These are phyloP conservation scores for Phytophthora aleatoria DNA, from an alignment of 352 stramenopile genomes.

Conservation along the genomic window DNA sequence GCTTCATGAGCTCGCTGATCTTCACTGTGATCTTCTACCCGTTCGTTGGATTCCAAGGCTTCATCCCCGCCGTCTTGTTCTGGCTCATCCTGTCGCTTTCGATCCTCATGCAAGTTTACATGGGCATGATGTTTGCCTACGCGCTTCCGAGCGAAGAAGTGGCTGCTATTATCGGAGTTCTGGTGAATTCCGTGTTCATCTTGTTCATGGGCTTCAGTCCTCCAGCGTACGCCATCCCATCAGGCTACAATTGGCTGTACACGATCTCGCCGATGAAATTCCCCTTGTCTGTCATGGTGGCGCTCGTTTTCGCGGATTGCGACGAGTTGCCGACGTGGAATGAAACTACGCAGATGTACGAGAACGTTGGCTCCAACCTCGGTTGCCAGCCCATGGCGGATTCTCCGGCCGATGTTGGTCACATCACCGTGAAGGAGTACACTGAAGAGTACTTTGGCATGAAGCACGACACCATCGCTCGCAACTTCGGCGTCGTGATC, in stretches of 20 bases:
- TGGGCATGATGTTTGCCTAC: slow-evolving; percentile 38
- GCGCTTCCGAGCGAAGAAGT: slow-evolving; percentile 33
- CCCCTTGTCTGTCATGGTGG: slow-evolving; percentile 15
- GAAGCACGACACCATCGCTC: slow-evolving; percentile 21
- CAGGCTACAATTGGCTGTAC: slow-evolving; percentile 33
- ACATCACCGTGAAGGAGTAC: slow-evolving; percentile 34
- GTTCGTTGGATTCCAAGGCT: slow-evolving; percentile 32
- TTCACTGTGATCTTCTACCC: slow-evolving; percentile 44
- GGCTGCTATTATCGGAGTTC: slow-evolving; percentile 33
- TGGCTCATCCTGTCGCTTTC: slow-evolving; percentile 33
- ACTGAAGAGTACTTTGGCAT: slow-evolving; percentile 29
- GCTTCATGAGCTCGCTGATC: slow-evolving; percentile 23
- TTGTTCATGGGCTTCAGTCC: slow-evolving; percentile 62
- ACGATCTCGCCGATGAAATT: slow-evolving; percentile 28
- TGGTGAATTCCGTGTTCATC: slow-evolving; percentile 41
- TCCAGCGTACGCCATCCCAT: slow-evolving; percentile 35
- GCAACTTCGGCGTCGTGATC: slow-evolving; percentile 37
- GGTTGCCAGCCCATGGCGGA: slow-evolving; percentile 27
- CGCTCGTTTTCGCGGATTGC: slow-evolving; percentile 36
- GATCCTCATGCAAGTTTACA: slow-evolving; percentile 37
- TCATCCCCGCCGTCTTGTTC: slow-evolving; percentile 21
- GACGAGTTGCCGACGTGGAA: slow-evolving; percentile 30
- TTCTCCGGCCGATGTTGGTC: slow-evolving; percentile 9
- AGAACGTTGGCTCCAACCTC: slow-evolving; percentile 21
- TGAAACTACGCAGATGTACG: slow-evolving; percentile 18